Conservation (phyloP, 2,329 filamentous ascomycete genomes). For the Aspergillus sp. region DNA sequence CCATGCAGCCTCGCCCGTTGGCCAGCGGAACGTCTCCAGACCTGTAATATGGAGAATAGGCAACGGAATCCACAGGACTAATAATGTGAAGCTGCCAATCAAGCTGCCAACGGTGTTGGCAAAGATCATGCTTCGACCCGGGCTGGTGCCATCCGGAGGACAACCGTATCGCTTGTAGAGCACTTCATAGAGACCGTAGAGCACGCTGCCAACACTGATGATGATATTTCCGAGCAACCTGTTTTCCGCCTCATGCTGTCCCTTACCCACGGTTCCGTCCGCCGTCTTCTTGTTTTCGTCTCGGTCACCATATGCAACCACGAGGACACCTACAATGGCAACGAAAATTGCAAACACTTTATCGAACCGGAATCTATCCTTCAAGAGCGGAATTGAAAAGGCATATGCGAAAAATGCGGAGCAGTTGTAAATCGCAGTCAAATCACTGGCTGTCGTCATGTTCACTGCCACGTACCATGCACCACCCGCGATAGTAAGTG, state of each 20-base stretch:
- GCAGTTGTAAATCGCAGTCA: conserved; percentile 99
- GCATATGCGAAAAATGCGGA: conserved; percentile 98
- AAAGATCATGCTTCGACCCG: conserved; percentile 90
- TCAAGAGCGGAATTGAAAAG: conserved; percentile 85
- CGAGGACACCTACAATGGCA: conserved; percentile 81
- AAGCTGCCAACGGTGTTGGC: conserved; percentile 86
- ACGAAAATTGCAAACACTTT: conserved; percentile 84
- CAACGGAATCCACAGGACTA: conserved; percentile 86
- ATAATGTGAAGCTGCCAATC: conserved; percentile 80
- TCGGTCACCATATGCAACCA: conserved; percentile 91
- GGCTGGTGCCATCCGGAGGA: conserved; percentile 79
- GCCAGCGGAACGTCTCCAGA: conserved; percentile 77
- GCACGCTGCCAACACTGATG: conserved; percentile 82
- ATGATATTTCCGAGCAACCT: conserved; percentile 82
- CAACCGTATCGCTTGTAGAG: conserved; percentile 92
- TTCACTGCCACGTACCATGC: conserved; percentile 96
- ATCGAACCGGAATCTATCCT: conserved; percentile 75
- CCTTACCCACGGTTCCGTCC: conserved; percentile 32
- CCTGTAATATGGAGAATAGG: conserved; percentile 76
- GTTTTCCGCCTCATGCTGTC: conserved; percentile 54
- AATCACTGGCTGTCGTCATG: conserved; percentile 84
- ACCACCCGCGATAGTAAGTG: conserved; percentile 83
- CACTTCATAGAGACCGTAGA: conserved; percentile 97
- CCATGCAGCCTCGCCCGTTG: conserved; percentile 70
- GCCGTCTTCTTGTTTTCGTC: conserved; percentile 45